phyloP scores from a whole-genome alignment of 208 protist species.

The Naegleria fowleri region DNA sequence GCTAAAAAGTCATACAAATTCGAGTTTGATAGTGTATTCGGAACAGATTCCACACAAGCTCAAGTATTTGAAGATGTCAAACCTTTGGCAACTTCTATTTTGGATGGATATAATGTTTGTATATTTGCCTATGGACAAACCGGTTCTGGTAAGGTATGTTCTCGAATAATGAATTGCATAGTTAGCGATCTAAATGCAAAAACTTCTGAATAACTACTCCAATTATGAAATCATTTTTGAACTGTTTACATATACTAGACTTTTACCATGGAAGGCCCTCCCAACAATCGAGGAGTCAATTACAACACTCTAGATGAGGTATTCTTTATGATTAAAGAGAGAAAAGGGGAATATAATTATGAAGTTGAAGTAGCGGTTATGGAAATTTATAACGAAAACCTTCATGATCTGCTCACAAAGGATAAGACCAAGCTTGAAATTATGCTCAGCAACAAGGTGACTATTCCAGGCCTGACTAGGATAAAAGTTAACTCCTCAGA shows the following conservation, averaged over 20 bases:
- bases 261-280: constrained; percentile 41
- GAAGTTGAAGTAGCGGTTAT: constrained; percentile 37
- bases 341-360: background rate
- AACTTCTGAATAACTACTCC: too few species aligned
- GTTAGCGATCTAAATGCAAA: too few species aligned
- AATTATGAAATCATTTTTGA: too few species aligned
- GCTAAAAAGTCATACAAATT: constrained; percentile 29
- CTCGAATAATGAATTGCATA: too few species aligned
- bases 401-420: background rate
- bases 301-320: constrained; percentile 34
- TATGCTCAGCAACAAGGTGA: constrained; percentile 32
- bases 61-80: constrained; percentile 50
- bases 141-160: constrained; percentile 31
- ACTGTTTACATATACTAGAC: too few species aligned
- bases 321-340: constrained; percentile 27
- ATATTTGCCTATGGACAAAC: constrained; percentile 61
- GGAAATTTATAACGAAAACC: constrained; percentile 49
- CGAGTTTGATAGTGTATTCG: constrained; percentile 49
- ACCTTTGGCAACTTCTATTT: constrained; percentile 46
- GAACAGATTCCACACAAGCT: constrained; percentile 37
- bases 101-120: constrained; percentile 59
- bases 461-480: constrained; percentile 27
- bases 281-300: constrained; percentile 37
- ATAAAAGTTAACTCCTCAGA: constrained; percentile 19
- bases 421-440: constrained; percentile 37